Base-by-base conservation (phyloP, 2,329 filamentous ascomycete species). In the Fusarium sp. region DNA sequence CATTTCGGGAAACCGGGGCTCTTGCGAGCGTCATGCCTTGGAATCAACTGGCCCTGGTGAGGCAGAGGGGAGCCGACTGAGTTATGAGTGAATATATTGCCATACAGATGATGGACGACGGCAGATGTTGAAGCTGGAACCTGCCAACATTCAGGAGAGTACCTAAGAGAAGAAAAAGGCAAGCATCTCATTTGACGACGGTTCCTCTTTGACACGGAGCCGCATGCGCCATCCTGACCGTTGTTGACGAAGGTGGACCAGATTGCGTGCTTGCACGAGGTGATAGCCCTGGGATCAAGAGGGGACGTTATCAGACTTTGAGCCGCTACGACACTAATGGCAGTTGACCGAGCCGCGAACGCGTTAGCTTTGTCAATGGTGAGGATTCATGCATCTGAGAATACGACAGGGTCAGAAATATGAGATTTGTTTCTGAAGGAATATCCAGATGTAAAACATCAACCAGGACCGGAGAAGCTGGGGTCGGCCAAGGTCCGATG, bases 191-290 rank as follows among this genome's bases (percentile, higher is more conserved):
- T 58, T 61, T 36, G 31, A 44, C 50, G 42, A 40, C 36, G 57
- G 58, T 42, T 42, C 54, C 38, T 51, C 6, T 25, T 62, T 27
- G 49, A 33, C 33, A 31, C 51, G 51, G 46, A 59, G 42, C 44
- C 46, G 58, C 36, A 65, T 59, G 62, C 57, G 61, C 49, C 36
- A 69, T 67, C 25, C 42, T 73, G 61, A 40, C 57, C 18, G 53
- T 61, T 65, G 62, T 70, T 61, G 63, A 67, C 25, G 18, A 56
- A 61, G 64, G 70, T 74, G 67, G 72, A 72, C 63, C 63, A 31
- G 61, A 74, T 74, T 74, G 72, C 72, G 72, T 74, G 72, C 72
- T 74, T 61, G 53, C 55, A 61, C 61, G 60, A 57, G 60, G 44
- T 60, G 33, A 51, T 58, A 62, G 20, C 27, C 31, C 18, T 23